Base-by-base conservation (phyloP, 306 rosid species). In the Cyclanthera cordifolia region DNA sequence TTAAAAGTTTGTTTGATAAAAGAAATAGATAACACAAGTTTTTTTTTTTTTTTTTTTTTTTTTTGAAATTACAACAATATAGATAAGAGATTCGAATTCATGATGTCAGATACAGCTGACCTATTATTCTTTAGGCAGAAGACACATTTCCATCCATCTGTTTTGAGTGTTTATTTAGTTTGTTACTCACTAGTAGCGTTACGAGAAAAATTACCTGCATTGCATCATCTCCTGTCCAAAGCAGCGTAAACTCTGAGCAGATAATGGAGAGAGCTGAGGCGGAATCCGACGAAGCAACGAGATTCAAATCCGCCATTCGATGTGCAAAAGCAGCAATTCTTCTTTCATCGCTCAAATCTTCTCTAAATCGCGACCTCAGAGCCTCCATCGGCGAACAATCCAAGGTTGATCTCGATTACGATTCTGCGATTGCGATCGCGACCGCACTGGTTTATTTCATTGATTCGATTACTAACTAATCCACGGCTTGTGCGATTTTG, bases 271-370 rank as follows among this genome's bases (percentile, higher is more conserved):
- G n/a, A 32, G 20, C 32, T 13, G 72, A 65, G 3, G 74, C 72
- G 67, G 79, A 83, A 64, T 67, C 76, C 58, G 77, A 53, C 46
- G 81, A 55, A 70, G 72, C 70, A 45, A 67, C 52, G 78, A 67
- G 66, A 72, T 77, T 82, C 43, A 73, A 19, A 67, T 53, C 28
- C 5, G 76, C 76, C 2, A 71, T 75, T 39, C 86, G 83, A 17
- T 80, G 88, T 70, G 86, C 87, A 11, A 88, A 84, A 73, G 91
- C 84, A 7, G 85, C 86, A 6, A 19, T 84, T 59, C 74, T 88
- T 64, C 83, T 86, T 46, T 75, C 76, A 11, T 20, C 74, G 23
- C 75, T 86, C 77, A 80, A 80, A 71, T 75, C 88, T 3, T 46
- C 49, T 19, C 69, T 70, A 6, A 53, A 48, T 77, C 77, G 47